phyloP scores from a whole-genome alignment of 345 rosid species.

The Viola odorata region DNA sequence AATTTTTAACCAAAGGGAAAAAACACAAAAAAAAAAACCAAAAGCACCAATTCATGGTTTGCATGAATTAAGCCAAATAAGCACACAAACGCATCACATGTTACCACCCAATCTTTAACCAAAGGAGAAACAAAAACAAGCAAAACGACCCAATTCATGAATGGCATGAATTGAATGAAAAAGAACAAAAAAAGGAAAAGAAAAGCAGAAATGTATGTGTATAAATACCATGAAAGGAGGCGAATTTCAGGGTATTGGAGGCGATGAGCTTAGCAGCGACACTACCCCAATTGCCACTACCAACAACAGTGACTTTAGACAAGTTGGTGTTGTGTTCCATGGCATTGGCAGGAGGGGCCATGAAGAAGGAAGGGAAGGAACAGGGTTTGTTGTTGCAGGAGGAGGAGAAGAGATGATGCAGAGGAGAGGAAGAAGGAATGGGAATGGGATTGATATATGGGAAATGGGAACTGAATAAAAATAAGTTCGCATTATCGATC shows the following conservation, averaged over 20 bases:
- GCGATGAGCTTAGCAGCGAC: constrained; percentile 98
- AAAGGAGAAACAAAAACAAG: neutral
- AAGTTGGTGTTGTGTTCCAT: constrained; percentile 4
- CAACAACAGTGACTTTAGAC: constrained; percentile 76
- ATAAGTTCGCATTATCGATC: neutral
- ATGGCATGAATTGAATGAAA: neutral
- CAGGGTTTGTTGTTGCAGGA: constrained; percentile 7
- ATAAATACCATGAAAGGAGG: constrained; percentile 66
- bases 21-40: too few relatives aligned
- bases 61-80: too few relatives aligned
- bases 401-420: constrained; percentile 12
- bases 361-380: neutral
- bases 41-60: too few relatives aligned
- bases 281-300: constrained; percentile 99
- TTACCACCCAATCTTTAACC: too few relatives aligned
- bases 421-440: neutral
- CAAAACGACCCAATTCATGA: neutral
- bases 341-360: neutral
- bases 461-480: constrained; percentile 19
- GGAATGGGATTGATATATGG: constrained; percentile 18
- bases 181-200: neutral
- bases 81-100: too few relatives aligned
- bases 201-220: neutral
- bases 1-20: neutral
- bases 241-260: constrained; percentile 65